Conservation (phyloP, 768 basidiomycete species). For the Boletus coccyginus region DNA sequence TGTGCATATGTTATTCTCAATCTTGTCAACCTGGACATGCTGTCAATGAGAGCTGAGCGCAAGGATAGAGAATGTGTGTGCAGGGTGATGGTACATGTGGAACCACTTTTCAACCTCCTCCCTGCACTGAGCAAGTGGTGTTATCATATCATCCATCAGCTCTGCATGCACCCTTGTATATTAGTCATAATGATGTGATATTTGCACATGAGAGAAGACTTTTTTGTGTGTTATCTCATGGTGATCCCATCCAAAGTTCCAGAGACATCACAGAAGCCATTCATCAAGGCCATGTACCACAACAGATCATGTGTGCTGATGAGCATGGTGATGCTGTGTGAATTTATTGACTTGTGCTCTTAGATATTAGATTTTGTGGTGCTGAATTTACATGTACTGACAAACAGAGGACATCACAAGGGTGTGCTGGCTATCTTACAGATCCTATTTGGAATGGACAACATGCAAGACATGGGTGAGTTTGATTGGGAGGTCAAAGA, state of each 20-base stretch:
- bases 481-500: slow-evolving; percentile 66
- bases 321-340: slow-evolving; percentile 61
- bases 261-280: slow-evolving; percentile 43
- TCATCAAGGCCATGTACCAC: slow-evolving; percentile 58
- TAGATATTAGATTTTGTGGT: slow-evolving; percentile 84
- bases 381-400: slow-evolving; percentile 84
- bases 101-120: slow-evolving; percentile 59
- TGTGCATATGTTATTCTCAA: slow-evolving; percentile 81
- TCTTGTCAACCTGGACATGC: slow-evolving; percentile 69
- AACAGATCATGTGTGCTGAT: slow-evolving; percentile 71
- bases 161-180: slow-evolving; percentile 84
- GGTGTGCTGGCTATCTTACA: slow-evolving; percentile 71
- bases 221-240: slow-evolving; percentile 83
- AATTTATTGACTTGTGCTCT: slow-evolving; percentile 81
- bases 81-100: slow-evolving; percentile 27
- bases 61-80: slow-evolving; percentile 30
- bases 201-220: slow-evolving; percentile 83
- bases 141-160: slow-evolving; percentile 78
- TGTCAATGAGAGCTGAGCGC: slow-evolving; percentile 47
- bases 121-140: slow-evolving; percentile 84
- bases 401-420: slow-evolving; percentile 72
- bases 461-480: slow-evolving; percentile 39
- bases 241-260: slow-evolving; percentile 68
- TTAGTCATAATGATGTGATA: slow-evolving; percentile 82
- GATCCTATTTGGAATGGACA: slow-evolving; percentile 74